Evolutionary conservation across 805 yeast species (phyloP), one percentile per base, ranked within the genome.

Genomic region (Ogataea neopini): DNA sequence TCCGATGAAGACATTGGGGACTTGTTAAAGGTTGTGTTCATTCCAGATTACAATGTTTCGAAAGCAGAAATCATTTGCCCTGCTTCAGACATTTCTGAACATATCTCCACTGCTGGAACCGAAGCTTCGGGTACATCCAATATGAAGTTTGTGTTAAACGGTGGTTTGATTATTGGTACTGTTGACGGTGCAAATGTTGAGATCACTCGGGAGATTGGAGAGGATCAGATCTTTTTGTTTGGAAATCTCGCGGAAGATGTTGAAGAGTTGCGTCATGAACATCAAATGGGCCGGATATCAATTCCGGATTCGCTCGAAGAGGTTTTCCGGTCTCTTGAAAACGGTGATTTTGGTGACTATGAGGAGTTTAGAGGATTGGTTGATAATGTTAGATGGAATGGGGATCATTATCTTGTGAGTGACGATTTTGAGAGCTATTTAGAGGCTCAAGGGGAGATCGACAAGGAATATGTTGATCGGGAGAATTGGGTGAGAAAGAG

Each of bases 171-270:
- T 58, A 84, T 90, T 54, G 97, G 97, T 66, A 91, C 97, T 10
- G 96, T 90, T 55, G 97, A 90, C 64, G 97, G 97, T 63, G 97
- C 97, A 53, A 90, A 91, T 63, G 96, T 91, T 41, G 97, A 90
- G 71, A 88, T 90, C 65, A 88, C 96, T 17, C 80, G 96, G 58
- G 97, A 91, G 70, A 80, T 91, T 57, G 96, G 96, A 43, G 96
- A 90, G 62, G 96, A 90, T 43, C 88, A 90, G 66, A 88, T 91
- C 66, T 90, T 90, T 73, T 74, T 90, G 64, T 90, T 90, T 65
- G 97, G 97, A 63, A 88, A 87, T 62, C 77, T 91, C 62, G 81
- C 96, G 29, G 97, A 91, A 71, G 83, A 86, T 40, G 97, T 90
- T 38, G 96, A 90, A 47, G 91, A 83, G 44, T 73, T 90, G 41